A percentile compares a stretch with the other conserved stretches of the same genome.
These are phyloP conservation scores for Trametes coccinea DNA, from an alignment of 768 basidiomycete genomes.

Conservation along the genomic window DNA sequence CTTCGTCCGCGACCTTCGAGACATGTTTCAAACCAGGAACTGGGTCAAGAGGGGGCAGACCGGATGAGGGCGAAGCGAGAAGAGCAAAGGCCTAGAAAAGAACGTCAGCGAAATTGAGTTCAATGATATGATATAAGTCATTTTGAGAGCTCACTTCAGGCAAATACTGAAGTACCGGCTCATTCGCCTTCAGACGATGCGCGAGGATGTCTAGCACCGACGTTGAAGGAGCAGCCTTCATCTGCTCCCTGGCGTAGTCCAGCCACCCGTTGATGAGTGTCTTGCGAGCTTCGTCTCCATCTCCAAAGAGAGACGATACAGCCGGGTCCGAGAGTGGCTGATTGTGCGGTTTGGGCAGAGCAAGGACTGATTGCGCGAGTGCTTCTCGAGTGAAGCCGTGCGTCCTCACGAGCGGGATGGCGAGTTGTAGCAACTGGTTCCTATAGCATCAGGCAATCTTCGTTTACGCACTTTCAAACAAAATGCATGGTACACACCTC, in stretches of 20 bases:
- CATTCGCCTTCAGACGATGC: conserved; percentile 62
- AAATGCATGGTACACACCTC: background rate
- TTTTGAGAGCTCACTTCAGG: conserved; percentile 54
- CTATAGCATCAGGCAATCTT: conserved; percentile 22
- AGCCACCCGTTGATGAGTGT: conserved; percentile 75
- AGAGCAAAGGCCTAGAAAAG: conserved; percentile 66
- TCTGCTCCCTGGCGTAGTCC: conserved; percentile 58
- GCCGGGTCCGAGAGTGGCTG: conserved; percentile 70
- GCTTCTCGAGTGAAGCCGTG: conserved; percentile 78
- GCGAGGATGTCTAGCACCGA: conserved; percentile 54
- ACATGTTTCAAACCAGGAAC: conserved; percentile 62
- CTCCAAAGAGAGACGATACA: conserved; percentile 72
- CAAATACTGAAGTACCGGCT: conserved; percentile 61
- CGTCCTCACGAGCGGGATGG: conserved; percentile 60
- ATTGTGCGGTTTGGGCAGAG: conserved; percentile 50
- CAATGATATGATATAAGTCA: no score
- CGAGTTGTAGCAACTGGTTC: conserved; percentile 52
- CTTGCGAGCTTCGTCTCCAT: conserved; percentile 62
- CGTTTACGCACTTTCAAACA: background rate
- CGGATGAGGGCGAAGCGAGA: conserved; percentile 52
- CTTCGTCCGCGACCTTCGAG: conserved; percentile 63
- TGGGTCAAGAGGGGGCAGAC: conserved; percentile 57
- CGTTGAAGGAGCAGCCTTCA: conserved; percentile 34
- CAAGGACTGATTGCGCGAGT: conserved; percentile 62
- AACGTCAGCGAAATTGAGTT: no score